A percentile compares a stretch with the other conserved stretches of the same genome.
Conservation (phyloP, 129 eudicot species). For the Helianthus tuberosus region DNA sequence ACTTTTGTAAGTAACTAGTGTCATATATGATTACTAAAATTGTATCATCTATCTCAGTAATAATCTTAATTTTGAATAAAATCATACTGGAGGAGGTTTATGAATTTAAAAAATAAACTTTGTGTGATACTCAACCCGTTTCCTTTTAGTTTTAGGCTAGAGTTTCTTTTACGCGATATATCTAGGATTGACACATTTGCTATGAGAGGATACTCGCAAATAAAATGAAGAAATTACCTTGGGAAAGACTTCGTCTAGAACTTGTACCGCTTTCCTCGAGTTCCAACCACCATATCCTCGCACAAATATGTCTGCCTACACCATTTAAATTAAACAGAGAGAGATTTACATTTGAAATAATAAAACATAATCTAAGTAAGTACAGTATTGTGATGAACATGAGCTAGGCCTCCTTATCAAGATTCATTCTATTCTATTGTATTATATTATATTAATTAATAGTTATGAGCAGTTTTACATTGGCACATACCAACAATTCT, state of each 20-base stretch:
- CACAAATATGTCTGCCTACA: constrained; percentile 68
- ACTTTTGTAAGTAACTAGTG: neutral
- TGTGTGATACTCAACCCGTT: neutral
- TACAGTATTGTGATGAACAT: neutral
- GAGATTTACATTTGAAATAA: neutral
- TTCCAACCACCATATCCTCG: constrained; percentile 87
- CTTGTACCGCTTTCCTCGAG: constrained; percentile 67
- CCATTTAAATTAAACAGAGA: constrained; percentile 8
- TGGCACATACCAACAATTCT: neutral
- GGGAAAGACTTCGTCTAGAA: constrained; percentile 68
- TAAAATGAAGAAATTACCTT: constrained; percentile 46
- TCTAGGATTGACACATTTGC: neutral
- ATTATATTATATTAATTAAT: too few species aligned
- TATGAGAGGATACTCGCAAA: neutral
- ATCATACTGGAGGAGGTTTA: neutral
- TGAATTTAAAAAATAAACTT: neutral
- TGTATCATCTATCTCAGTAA: neutral
- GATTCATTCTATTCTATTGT: neutral
- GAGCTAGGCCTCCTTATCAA: neutral
- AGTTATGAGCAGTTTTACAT: neutral
- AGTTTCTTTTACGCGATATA: neutral
- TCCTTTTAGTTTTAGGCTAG: neutral
- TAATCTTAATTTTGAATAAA: constrained; percentile 1
- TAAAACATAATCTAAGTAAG: neutral
- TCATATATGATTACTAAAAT: neutral